phyloP scores from a whole-genome alignment of 257 asterid species.

The Solanum paucissectum region DNA sequence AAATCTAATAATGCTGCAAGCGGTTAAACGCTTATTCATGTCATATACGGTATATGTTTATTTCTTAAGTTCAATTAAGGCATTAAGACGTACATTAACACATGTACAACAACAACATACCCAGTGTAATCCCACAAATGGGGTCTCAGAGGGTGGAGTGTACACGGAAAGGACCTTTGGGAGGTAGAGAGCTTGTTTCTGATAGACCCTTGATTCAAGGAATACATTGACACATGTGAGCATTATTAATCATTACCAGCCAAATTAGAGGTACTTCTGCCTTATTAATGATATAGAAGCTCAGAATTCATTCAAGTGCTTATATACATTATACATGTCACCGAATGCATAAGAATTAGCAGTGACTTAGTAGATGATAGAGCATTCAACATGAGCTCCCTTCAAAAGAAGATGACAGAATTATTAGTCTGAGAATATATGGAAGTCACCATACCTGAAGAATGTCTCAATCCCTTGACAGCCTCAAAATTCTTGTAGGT shows the following conservation, averaged over 20 bases:
- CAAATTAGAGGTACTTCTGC: not conserved
- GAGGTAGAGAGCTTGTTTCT: not conserved
- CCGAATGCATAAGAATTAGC: slow-evolving; percentile 2
- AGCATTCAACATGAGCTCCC: slow-evolving; percentile 5
- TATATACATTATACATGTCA: not conserved
- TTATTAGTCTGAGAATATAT: not conserved
- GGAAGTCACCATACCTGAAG: slow-evolving; percentile 22
- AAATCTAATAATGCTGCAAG: not conserved
- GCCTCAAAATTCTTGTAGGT: slow-evolving; percentile 76
- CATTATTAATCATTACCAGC: not conserved
- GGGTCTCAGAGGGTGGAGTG: not conserved
- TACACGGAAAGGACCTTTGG: not conserved
- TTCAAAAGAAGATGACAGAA: slow-evolving; percentile 1
- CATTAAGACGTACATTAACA: not conserved
- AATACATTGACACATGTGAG: not conserved
- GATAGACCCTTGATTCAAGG: not conserved
- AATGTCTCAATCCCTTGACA: slow-evolving; percentile 39
- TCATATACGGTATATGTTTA: not conserved
- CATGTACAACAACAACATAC: not conserved
- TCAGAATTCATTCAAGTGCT: not conserved
- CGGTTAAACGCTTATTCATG: not conserved
- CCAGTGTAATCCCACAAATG: not conserved
- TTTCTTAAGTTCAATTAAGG: not conserved
- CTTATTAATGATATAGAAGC: not conserved
- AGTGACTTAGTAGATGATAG: slow-evolving; percentile 9